A percentile compares a stretch with the other conserved stretches of the same genome.
Conservation (phyloP, 2,329 filamentous ascomycete genomes). For the Tolypocladium sp. region DNA sequence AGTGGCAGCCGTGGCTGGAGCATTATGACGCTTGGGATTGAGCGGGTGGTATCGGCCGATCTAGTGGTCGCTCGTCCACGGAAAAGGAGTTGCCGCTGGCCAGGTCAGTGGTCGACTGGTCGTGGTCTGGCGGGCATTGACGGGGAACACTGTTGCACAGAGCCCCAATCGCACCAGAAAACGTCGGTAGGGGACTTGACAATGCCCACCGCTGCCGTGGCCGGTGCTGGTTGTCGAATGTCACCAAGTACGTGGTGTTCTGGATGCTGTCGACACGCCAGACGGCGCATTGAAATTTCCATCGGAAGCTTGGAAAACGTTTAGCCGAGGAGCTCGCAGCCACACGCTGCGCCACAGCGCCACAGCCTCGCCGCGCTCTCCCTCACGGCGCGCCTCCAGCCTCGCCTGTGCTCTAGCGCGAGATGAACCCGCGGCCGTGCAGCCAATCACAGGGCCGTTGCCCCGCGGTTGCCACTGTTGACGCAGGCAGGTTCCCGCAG, state of each 20-base stretch:
- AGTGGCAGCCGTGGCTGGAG: conserved; percentile 20
- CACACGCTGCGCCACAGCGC: conserved; percentile 8
- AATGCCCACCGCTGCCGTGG: background rate
- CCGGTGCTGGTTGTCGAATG: background rate
- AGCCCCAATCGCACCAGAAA: background rate
- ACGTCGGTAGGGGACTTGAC: background rate
- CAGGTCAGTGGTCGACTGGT: background rate
- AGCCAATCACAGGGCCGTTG: conserved; percentile 44
- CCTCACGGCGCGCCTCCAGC: background rate
- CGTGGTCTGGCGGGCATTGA: background rate
- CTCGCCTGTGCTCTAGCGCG: conserved; percentile 4
- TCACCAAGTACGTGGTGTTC: background rate
- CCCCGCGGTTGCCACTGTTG: conserved; percentile 47
- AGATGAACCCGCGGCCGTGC: conserved; percentile 5
- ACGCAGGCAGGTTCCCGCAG: conserved; percentile 12
- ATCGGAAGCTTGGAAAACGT: conserved; percentile 13
- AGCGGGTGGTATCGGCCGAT: background rate
- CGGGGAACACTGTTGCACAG: background rate
- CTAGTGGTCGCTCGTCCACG: background rate
- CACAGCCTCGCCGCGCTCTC: background rate
- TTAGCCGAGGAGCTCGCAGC: conserved; percentile 10
- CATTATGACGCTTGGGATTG: conserved; percentile 13
- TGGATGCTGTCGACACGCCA: background rate
- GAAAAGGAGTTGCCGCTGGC: background rate
- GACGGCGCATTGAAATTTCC: conserved; percentile 12